phyloP scores from a whole-genome alignment of 495 filamentous ascomycete genomes.

The Neurospora discreta region DNA sequence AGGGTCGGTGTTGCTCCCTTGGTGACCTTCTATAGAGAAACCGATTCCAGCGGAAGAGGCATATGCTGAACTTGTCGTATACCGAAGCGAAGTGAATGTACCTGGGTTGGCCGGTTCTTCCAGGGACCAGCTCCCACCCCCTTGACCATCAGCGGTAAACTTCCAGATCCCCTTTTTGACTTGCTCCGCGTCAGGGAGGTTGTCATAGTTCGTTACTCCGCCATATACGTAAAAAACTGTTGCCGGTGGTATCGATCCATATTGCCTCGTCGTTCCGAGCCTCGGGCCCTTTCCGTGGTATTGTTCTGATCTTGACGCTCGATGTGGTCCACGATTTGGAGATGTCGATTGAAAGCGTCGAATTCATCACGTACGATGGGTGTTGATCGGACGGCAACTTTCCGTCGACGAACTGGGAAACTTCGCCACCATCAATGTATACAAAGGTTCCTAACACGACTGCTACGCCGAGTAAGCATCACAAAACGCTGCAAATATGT shows the following conservation, averaged over 20 bases:
- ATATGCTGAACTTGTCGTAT: background rate
- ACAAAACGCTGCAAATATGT: too few species aligned
- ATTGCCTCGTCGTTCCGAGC: too few species aligned
- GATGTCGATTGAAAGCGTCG: conserved; percentile 27
- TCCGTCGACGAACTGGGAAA: conserved; percentile 4
- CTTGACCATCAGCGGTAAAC: conserved; percentile 22
- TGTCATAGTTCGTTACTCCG: conserved; percentile 14
- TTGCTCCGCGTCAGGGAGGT: too few species aligned
- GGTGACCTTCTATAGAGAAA: conserved; percentile 8
- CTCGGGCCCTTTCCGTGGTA: too few species aligned
- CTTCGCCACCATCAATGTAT: conserved; percentile 8
- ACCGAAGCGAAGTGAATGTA: conserved; percentile 1
- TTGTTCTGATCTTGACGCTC: conserved; percentile 15
- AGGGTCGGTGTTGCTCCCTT: conserved; percentile 1
- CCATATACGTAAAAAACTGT: conserved; percentile 28
- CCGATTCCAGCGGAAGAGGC: background rate
- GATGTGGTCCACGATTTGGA: conserved; percentile 26
- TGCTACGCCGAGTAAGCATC: background rate
- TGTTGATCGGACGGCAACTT: background rate
- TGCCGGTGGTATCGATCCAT: conserved; percentile 17
- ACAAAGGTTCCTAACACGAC: background rate
- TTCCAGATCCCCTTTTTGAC: conserved; percentile 23
- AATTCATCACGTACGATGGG: conserved; percentile 1
- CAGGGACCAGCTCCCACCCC: conserved; percentile 25
- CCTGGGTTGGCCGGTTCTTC: background rate